These are phyloP conservation scores for Leptographium radiaticola DNA, from an alignment of 2,329 filamentous ascomycete species.

Conservation along the genomic window DNA sequence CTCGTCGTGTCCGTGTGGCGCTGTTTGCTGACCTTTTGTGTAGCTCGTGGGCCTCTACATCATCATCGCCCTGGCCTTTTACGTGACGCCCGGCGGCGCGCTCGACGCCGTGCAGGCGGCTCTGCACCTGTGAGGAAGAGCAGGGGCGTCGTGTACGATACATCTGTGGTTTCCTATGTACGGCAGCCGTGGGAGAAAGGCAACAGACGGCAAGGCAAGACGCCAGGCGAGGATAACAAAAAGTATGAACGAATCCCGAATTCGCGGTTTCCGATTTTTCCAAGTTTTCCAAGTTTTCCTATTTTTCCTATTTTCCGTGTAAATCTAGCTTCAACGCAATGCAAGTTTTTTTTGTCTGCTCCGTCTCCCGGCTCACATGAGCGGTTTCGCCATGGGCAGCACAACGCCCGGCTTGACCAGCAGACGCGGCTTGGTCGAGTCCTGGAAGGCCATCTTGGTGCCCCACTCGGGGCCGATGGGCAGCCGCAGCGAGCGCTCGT, in stretches of 20 bases:
- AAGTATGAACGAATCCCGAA: too few relatives aligned
- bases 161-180: too few relatives aligned
- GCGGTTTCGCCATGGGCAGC: conserved; percentile 72
- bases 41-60: conserved; percentile 37
- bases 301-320: not conserved
- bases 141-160: too few relatives aligned
- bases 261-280: not conserved
- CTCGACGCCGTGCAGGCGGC: conserved; percentile 23
- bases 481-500: conserved; percentile 74
- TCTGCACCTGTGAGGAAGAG: not conserved
- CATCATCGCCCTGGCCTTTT: conserved; percentile 49
- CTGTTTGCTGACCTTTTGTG: not conserved
- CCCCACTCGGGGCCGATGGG: conserved; percentile 91
- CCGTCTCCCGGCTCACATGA: conserved; percentile 5
- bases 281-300: not conserved
- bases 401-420: conserved; percentile 87
- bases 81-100: conserved; percentile 37
- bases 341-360: not conserved
- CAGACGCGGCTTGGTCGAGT: conserved; percentile 75
- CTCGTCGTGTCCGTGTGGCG: not conserved
- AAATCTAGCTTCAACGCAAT: not conserved
- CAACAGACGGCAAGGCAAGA: too few relatives aligned
- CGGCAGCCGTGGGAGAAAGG: too few relatives aligned
- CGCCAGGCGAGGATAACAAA: too few relatives aligned
- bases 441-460: conserved; percentile 91